phyloP scores from a whole-genome alignment of 1,284 basidiomycete species.

The Microbotryum silenes-acaulis region DNA sequence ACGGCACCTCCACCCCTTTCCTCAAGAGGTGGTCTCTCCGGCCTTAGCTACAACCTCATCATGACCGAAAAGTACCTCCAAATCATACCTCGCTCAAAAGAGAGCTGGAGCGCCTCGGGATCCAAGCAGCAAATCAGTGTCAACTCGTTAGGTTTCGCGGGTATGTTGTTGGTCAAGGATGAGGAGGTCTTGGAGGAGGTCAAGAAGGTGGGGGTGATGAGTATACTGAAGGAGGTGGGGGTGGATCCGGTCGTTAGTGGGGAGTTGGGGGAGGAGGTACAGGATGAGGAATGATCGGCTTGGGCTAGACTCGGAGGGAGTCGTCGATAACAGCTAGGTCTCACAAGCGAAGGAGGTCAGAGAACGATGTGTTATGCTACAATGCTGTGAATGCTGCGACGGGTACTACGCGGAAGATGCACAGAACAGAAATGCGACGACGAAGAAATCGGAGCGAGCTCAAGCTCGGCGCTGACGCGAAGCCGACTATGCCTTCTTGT shows the following conservation, averaged over 20 bases:
- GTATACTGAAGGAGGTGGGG: slow-evolving; percentile 38
- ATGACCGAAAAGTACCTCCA: slow-evolving; percentile 31
- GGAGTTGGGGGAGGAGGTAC: slow-evolving; percentile 43
- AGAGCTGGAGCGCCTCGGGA: slow-evolving; percentile 10
- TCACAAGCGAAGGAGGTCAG: no score
- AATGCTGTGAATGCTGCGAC: no score
- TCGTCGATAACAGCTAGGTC: no score
- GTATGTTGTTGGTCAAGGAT: slow-evolving; percentile 33
- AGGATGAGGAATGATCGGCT: background rate
- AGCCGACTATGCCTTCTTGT: slow-evolving; percentile 1
- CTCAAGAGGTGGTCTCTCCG: slow-evolving; percentile 7
- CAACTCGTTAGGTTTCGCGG: slow-evolving; percentile 34
- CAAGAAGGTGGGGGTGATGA: slow-evolving; percentile 36
- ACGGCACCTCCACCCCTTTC: background rate
- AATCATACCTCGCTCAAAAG: slow-evolving; percentile 29
- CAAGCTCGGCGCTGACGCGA: background rate
- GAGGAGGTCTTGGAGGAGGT: slow-evolving; percentile 20
- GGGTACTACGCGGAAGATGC: no score
- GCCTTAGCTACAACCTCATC: slow-evolving; percentile 35
- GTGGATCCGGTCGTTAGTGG: slow-evolving; percentile 47
- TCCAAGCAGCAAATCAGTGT: slow-evolving; percentile 4
- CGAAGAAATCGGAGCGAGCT: background rate
- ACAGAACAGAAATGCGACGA: background rate
- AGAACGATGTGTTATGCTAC: no score
- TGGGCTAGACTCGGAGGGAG: background rate